Evolutionary conservation across 805 yeast species (phyloP), one percentile per base, ranked within the genome.

Genomic region (Candida montana): DNA sequence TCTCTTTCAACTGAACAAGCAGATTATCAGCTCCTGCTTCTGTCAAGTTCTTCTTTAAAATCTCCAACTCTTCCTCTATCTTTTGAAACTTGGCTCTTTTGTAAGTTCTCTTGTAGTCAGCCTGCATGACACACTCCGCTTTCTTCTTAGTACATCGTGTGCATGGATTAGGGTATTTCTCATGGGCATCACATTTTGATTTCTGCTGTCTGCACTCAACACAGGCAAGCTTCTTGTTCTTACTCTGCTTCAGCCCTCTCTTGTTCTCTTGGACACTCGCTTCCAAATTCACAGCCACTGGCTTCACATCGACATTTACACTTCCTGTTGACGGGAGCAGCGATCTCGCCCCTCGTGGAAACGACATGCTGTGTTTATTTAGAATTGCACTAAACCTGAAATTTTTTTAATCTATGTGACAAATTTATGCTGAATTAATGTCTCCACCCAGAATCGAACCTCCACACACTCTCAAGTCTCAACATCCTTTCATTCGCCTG

Each of bases 191-290:
- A 65, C 97, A 90, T 54, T 80, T 77, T 28, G 89, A 82, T 63
- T 93, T 93, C 60, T 91, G 99, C 62, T 93, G 98, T 12, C 98
- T 76, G 59, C 99, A 93, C 55, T 91, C 96, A 1, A 87, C 88
- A 67, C 99, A 93, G 0, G 98, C 98, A 58, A 89, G 77, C 42
- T 79, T 71, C 58, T 80, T 82, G 26, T 17, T 36, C 28, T 28
- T 30, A 9, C 29, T 44, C 18, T 19, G 31, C 30, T 33, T 44
- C 21, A 16, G 31, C 26, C 36, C 31, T 24, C 35, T 24, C 24
- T n/a, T 31, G 11, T 37, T 24, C 12, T 23, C 29, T 3, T 21
- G 9, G 9, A 21, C 9, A 16, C 13, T 28, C 9, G 28, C 23
- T 15, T 19, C 32, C 5, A 27, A 8, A n/a, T 28, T 28, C 24